Conservation (phyloP, 768 basidiomycete species). For the Hygrophorus russula region DNA sequence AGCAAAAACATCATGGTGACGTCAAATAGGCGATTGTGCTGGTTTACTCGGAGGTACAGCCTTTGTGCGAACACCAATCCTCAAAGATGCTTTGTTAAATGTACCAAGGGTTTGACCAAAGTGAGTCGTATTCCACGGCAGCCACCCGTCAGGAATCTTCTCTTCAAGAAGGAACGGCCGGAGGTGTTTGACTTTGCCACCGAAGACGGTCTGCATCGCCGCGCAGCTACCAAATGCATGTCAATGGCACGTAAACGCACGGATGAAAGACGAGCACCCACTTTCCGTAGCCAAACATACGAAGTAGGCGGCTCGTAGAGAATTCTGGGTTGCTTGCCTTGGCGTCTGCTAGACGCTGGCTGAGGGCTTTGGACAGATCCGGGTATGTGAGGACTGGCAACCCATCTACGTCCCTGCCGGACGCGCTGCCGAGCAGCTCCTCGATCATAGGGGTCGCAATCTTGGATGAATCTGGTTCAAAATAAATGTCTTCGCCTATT, state of each 20-base stretch:
- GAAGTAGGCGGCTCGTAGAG: not conserved
- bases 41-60: too few species aligned
- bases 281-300: not conserved
- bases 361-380: conserved; percentile 29
- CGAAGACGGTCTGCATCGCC: not conserved
- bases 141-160: not conserved
- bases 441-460: conserved; percentile 24
- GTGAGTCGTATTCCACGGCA: not conserved
- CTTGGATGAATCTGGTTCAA: conserved; percentile 26
- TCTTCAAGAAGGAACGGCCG: not conserved
- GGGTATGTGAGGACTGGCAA: conserved; percentile 21
- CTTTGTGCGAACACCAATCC: too few species aligned
- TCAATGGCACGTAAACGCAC: not conserved
- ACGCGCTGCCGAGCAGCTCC: conserved; percentile 28
- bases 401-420: conserved; percentile 26
- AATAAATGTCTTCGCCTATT: conserved; percentile 40
- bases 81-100: too few species aligned
- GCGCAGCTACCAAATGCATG: not conserved
- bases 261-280: not conserved
- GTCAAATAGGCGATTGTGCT: too few species aligned
- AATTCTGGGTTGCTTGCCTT: conserved; percentile 23
- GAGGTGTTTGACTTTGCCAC: not conserved
- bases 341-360: conserved; percentile 33
- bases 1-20: too few species aligned
- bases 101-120: too few species aligned